Conservation (phyloP, 495 filamentous ascomycete genomes). For the Thermothielavioides terrestris region DNA sequence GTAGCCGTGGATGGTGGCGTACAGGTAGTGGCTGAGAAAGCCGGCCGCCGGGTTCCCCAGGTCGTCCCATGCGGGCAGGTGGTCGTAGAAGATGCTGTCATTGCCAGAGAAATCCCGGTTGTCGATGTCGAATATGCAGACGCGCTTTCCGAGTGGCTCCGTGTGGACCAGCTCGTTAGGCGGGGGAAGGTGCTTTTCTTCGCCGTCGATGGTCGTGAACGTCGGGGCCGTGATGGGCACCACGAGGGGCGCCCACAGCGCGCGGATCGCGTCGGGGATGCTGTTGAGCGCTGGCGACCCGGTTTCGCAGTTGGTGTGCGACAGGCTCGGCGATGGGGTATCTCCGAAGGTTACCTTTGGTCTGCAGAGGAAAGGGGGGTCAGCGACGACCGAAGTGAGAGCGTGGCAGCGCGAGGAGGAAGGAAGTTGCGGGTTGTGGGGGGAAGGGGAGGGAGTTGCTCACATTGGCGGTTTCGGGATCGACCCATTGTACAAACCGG, state of each 20-base stretch:
- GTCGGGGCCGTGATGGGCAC: constrained; percentile 19
- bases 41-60: constrained; percentile 22
- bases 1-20: constrained; percentile 45
- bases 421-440: background rate
- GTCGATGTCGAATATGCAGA: constrained; percentile 37
- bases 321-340: background rate
- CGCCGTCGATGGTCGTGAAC: constrained; percentile 20
- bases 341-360: constrained; percentile 15
- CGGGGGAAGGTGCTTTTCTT: constrained; percentile 17
- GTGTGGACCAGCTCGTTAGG: constrained; percentile 15
- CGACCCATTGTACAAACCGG: constrained; percentile 14
- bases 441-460: background rate
- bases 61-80: constrained; percentile 15
- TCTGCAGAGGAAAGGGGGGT: background rate
- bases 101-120: constrained; percentile 25
- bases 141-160: constrained; percentile 23
- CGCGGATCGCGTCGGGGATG: constrained; percentile 15
- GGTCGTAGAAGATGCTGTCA: constrained; percentile 23
- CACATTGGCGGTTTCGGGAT: constrained; percentile 17
- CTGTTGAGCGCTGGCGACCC: constrained; percentile 3
- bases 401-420: background rate
- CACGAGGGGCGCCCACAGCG: constrained; percentile 20
- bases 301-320: background rate
- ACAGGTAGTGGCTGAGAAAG: constrained; percentile 36
- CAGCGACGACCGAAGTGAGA: background rate